phyloP scores from a whole-genome alignment of 352 stramenopile genomes.

The Lagenidium giganteum region DNA sequence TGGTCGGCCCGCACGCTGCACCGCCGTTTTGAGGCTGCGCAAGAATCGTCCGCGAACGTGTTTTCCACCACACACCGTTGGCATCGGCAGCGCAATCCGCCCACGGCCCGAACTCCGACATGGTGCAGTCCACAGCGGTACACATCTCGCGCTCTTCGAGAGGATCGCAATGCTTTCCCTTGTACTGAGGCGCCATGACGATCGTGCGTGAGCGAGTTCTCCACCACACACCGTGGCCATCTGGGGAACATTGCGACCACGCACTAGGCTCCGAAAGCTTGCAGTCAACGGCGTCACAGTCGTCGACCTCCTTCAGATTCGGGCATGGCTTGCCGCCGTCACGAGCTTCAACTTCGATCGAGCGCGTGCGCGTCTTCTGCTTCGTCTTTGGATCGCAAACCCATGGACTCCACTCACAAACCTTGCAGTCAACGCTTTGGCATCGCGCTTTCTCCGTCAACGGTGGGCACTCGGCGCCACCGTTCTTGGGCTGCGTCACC shows the following conservation, averaged over 20 bases:
- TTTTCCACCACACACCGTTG: conserved; percentile 24
- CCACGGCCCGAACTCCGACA: conserved; percentile 32
- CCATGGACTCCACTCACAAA: conserved; percentile 41
- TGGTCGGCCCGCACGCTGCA: conserved; percentile 25
- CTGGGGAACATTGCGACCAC: conserved; percentile 44
- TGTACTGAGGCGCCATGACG: conserved; percentile 20
- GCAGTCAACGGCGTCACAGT: conserved; percentile 40
- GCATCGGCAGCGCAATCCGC: conserved; percentile 33
- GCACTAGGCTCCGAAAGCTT: conserved; percentile 31
- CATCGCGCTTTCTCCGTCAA: conserved; percentile 38
- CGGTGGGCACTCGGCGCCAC: conserved; percentile 31
- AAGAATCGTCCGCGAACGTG: conserved; percentile 22
- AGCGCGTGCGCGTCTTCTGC: conserved; percentile 27
- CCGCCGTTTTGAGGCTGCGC: conserved; percentile 30
- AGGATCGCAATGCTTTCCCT: conserved; percentile 12
- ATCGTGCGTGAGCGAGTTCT: conserved; percentile 32
- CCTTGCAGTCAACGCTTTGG: conserved; percentile 34
- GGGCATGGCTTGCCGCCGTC: conserved; percentile 39
- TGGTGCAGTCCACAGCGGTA: conserved; percentile 22
- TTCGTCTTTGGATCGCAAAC: conserved; percentile 29
- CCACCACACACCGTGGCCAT: conserved; percentile 26
- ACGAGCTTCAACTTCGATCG: conserved; percentile 23
- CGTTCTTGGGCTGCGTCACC: conserved; percentile 24
- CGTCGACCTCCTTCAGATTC: conserved; percentile 21
- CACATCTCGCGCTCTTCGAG: conserved; percentile 22